A percentile compares a stretch with the other conserved stretches of the same genome.
These are phyloP conservation scores for Trichophyton schoenleinii DNA, from an alignment of 2,329 filamentous ascomycete genomes.

Conservation along the genomic window DNA sequence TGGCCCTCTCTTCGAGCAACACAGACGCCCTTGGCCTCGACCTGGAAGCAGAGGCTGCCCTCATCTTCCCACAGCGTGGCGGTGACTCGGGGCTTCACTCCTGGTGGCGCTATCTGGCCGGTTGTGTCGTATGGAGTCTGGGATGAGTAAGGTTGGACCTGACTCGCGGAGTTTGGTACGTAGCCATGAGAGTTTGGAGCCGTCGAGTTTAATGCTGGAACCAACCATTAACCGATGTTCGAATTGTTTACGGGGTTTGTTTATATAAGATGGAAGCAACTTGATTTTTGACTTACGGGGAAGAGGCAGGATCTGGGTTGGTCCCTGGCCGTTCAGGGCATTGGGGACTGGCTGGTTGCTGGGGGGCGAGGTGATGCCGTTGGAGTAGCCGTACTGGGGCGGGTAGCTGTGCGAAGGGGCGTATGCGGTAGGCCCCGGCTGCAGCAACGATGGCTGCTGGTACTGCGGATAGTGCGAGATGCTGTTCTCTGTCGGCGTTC, in stretches of 20 bases:
- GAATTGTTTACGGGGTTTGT: no score
- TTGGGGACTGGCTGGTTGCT: slow-evolving; percentile 55
- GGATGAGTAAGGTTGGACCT: slow-evolving; percentile 33
- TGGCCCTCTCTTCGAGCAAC: slow-evolving; percentile 85
- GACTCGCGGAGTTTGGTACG: slow-evolving; percentile 27
- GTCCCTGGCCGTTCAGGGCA: slow-evolving; percentile 52
- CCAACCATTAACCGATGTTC: background rate
- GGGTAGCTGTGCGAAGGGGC: slow-evolving; percentile 47
- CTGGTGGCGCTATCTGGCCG: slow-evolving; percentile 82
- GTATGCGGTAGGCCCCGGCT: slow-evolving; percentile 59
- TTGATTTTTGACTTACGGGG: slow-evolving; percentile 30
- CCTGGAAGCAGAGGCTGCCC: slow-evolving; percentile 92
- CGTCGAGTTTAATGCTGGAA: slow-evolving; percentile 15
- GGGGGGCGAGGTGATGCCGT: slow-evolving; percentile 70
- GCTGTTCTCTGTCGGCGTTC: slow-evolving; percentile 57
- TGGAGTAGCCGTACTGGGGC: slow-evolving; percentile 57
- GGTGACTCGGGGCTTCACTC: slow-evolving; percentile 92
- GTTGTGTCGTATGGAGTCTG: slow-evolving; percentile 60
- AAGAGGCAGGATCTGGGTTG: slow-evolving; percentile 59
- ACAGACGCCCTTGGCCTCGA: slow-evolving; percentile 90
- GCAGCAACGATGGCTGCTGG: slow-evolving; percentile 59
- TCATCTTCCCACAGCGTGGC: slow-evolving; percentile 98
- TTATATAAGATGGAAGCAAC: background rate
- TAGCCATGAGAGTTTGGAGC: slow-evolving; percentile 27
- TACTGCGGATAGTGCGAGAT: slow-evolving; percentile 69